Evolutionary conservation across 2,329 filamentous ascomycete genomes (phyloP), one percentile per base, ranked within the genome.

Genomic region (Dothideomycetes sp.): DNA sequence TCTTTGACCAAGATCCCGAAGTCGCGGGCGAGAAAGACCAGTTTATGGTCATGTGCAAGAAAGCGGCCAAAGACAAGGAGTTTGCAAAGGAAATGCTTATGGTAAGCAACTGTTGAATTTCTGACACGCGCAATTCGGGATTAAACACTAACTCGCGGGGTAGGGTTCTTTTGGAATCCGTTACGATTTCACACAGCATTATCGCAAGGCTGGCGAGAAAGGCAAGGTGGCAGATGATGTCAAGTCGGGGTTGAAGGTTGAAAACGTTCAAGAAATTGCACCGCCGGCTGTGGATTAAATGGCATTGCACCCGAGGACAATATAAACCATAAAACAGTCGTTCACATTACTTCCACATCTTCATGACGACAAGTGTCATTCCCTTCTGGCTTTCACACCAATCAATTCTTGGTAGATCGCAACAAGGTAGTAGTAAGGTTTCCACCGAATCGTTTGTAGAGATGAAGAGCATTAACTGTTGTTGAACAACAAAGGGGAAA

Each of bases 121-220:
- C 25, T 27, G 31, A 3, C n/a, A 12, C 12, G 29, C 18, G 4
- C 8, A 20, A 19, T 25, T 15, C n/a, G 13, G 5, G 17, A 28
- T 17, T 1, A 19, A 16, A 25, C 8, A 20, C 28, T 45, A 12
- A 43, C 27, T 5, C 24, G 8, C 9, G 15, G 19, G n/a, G n/a
- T 10, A 49, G 43, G 36, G 35, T 17, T 40, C 32, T 13, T 41
- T 45, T 27, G 43, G 30, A 1, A 34, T 47, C n/a, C 33, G 43
- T 17, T 44, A 47, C 32, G 46, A 47, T 24, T 47, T 47, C 13
- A 47, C 46, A 11, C 47, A 52, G 33, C 48, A 54, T 35, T 55
- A 52, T 17, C 24, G 25, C 7, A 30, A 31, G 25, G 17, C 18
- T 5, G 23, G 15, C 5, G 19, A 16, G 6, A 30, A 35, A 11